Evolutionary conservation across 2,329 filamentous ascomycete species (phyloP), one percentile per base, ranked within the genome.

Genomic region (Sarocladiaceae sp.): DNA sequence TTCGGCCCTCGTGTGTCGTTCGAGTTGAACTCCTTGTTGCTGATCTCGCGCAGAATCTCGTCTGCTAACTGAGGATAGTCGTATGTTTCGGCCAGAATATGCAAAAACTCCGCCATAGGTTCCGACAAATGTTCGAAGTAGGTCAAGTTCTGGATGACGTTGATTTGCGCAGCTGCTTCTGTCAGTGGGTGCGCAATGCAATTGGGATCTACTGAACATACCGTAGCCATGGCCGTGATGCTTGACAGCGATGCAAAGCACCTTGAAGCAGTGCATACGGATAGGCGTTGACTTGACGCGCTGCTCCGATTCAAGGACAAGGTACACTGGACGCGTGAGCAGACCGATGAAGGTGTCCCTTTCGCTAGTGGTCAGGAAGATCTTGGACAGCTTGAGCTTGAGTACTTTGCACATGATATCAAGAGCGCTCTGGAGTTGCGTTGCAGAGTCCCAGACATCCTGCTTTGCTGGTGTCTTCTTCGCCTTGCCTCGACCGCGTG

Each of bases 61-160:
- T 96, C 93, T 4, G 89, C 85, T 7, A 98, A 74, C 58, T 98
- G 93, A 13, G 90, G 87, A 60, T 97, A 95, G 65, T 98, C 93
- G 67, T 97, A 98, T 68, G 96, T 91, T 61, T 97, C 90, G 1
- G 90, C 84, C 20, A 98, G 73, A 57, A 97, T 98, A 56, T 97
- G 88, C 4, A 98, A 70, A 56, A 98, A 95, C 62, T 98, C 94
- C 24, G 93, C 93, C 93, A 98, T 98, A 1, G 93, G 93, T 59
- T 98, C 93, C 1, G 93, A 91, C n/a, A 98, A 70, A 64, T 98
- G 93, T 66, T 98, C 93, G 57, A 97, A 98, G 62, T 98, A 98
- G 4, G 93, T 95, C 53, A 98, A 69, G 59, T 93, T 97, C 63
- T 98, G 93, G 45, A 97, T 90, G 57, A 98, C 95, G 35, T 90